Base-by-base conservation (phyloP, 768 basidiomycete genomes). In the Cubamyces sp. region DNA sequence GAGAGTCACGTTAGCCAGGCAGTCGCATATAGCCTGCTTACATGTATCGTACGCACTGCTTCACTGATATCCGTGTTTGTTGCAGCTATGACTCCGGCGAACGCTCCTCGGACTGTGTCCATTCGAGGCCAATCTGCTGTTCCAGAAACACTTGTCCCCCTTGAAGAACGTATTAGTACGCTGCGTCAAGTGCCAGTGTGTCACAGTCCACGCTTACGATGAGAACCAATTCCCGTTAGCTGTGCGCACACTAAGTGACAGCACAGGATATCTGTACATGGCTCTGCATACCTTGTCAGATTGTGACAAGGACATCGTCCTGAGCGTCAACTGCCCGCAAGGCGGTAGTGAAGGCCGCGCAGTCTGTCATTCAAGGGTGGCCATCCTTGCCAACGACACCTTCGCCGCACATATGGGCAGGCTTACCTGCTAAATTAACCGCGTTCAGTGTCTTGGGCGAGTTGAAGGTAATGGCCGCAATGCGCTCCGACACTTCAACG, bases 141-240 rank as follows among this genome's bases (percentile, higher is more conserved):
- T 3, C 30, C 50, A 2, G 56, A 53, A 9, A 70, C 69, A 49
- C 66, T 65, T 3, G 87, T 87, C 4, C 87, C 88, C n/a, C 88
- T 89, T 54, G 28, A 6, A 14, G 8, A 43, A 64, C 39, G 26
- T 23, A 19, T 40, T 53, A 41, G 53, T 46, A 23, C 34, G 28
- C 7, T 34, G 57, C 59, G 15, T 39, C 52, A 19, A 7, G 42
- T 18, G 52, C 30, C 21, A 48, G n/a, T n/a, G n/a, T n/a, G n/a
- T n/a, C 52, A 30, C 34, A 28, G 18, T 34, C 5, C 5, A n/a
- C 26, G 74, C 87, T 69, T 70, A 89, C 88, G 88, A 81, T 76
- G 87, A 90, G 72, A 90, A 90, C 87, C 87, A 90, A 62, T 78
- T 82, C 2, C 88, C 88, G 39, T 77, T 85, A 7, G 85, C 88